Evolutionary conservation across 306 rosid genomes (phyloP).

Genomic region (Glycyrrhiza uralensis): DNA sequence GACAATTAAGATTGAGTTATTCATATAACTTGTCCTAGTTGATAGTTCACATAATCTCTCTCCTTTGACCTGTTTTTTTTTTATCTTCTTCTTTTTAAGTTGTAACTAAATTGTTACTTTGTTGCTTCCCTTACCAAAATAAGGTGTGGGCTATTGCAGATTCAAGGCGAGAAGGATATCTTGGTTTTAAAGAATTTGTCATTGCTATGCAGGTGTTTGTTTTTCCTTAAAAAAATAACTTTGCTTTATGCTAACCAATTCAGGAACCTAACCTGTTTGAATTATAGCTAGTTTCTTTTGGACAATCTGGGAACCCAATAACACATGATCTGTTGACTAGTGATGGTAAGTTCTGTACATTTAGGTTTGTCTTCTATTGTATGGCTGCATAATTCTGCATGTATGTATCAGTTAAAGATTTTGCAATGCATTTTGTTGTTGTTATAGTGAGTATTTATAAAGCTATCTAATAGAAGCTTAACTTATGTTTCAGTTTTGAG

Average conservation of each 20-base stretch:
- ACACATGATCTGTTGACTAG: conserved; percentile 28
- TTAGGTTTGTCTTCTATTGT: not conserved
- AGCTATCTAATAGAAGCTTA: not conserved
- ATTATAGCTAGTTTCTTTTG: conserved; percentile 33
- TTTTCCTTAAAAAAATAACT: not conserved
- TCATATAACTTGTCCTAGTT: not conserved
- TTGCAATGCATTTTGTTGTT: not conserved
- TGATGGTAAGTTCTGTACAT: conserved; percentile 22
- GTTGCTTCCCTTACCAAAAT: conserved; percentile 10
- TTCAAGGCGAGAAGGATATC: conserved; percentile 87
- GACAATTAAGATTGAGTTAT: not conserved
- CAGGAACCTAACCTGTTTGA: conserved; percentile 4
- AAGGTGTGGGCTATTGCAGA: conserved; percentile 98
- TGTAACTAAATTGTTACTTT: conserved; percentile 11
- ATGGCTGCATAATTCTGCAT: not conserved
- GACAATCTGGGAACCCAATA: conserved; percentile 37
- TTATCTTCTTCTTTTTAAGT: not conserved
- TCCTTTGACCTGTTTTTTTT: not conserved
- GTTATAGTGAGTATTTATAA: not conserved
- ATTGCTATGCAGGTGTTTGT: conserved; percentile 70
- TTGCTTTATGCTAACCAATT: not conserved
- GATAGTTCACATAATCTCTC: not conserved
- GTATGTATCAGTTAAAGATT: not conserved
- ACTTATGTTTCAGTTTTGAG: conserved; percentile 51
- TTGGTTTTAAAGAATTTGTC: conserved; percentile 75